Evolutionary conservation across 306 rosid genomes (phyloP), one percentile per base, ranked within the genome.

Genomic region (Acmispon strigosus): DNA sequence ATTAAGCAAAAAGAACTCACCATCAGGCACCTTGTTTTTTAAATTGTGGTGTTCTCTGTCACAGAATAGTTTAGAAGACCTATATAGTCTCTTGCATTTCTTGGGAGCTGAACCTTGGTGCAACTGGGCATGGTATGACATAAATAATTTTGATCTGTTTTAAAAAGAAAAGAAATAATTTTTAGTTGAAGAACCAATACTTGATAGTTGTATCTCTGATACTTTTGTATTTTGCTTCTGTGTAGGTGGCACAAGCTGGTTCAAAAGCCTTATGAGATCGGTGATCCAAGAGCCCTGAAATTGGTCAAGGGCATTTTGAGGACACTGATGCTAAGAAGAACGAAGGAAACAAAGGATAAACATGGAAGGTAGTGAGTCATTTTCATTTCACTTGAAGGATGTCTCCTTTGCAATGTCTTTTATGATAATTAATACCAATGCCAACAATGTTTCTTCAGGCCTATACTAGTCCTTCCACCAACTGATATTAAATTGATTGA

Each of bases 41-140:
- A 69, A 58, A 52, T 73, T 62, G 29, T 51, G 44, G 27, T 32
- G 49, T 57, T 34, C 17, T 74, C 68, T 82, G 64, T 70, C 80
- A 77, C 96, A 92, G 96, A 92, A 92, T 76, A 86, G 82, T 71
- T 79, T 92, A 79, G 98, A 92, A 83, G 98, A 92, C 72, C 83
- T 92, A 70, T 89, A 56, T 83, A 86, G 98, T 78, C 91, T 92
- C 69, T 43, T 89, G 42, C 70, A 86, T 81, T 92, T 92, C 87
- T 79, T 92, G 90, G 90, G 82, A 34, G 91, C 88, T 73, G 95
- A 92, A 75, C 98, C 96, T 55, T 92, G 96, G 98, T 86, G 96
- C 89, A 89, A 79, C 67, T 87, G 82, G 89, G 81, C 84, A 39
- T 92, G 96, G 98, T 92, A 86, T 44, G 86, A 39, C 72, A 48